Evolutionary conservation across 331 rosid species (phyloP), one percentile per base, ranked within the genome.

Genomic region (Quercus phellos): DNA sequence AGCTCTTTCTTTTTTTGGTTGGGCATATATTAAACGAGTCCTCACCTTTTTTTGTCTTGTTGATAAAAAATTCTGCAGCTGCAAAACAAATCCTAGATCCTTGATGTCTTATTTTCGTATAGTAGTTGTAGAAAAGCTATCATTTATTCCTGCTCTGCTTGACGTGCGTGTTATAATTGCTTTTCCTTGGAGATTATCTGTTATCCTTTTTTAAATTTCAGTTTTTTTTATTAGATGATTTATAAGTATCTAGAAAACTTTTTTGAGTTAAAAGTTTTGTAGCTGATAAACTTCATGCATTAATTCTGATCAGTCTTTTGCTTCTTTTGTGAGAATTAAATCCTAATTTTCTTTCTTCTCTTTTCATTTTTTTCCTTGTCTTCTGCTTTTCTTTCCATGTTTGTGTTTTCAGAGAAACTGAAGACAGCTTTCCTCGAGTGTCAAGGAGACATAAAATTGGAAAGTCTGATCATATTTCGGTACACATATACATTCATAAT

Each of bases 381-480:
- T 74, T 70, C 32, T 79, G 70, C 24, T 19, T 32, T 68, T 73
- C 73, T 43, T 51, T 60, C 38, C 12, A 38, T 70, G 5, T 58
- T 68, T 42, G 53, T 64, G 32, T 69, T 59, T 77, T 29, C 46
- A 94, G 96, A 84, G 35, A 85, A 73, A 61, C 79, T 81, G 73
- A 83, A 88, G 83, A 78, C 86, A 79, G 88, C 53, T 38, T 70
- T 84, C 94, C 63, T 84, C 90, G 12, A 82, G 79, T 46, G 85
- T 84, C 74, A 85, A 79, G 70, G 96, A 87, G 81, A 51, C 77
- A 87, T n/a, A 87, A 83, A 77, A 86, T 75, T 64, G 93, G 94
- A 75, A 89, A 86, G 71, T 32, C 92, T 8, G 90, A 88, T 64
- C 93, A 88, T 82, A 92, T 94, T 73, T 89, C 88, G 43, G 97